phyloP scores from a whole-genome alignment of 2,329 filamentous ascomycete genomes.

The Aspergillus puulaauensis region DNA sequence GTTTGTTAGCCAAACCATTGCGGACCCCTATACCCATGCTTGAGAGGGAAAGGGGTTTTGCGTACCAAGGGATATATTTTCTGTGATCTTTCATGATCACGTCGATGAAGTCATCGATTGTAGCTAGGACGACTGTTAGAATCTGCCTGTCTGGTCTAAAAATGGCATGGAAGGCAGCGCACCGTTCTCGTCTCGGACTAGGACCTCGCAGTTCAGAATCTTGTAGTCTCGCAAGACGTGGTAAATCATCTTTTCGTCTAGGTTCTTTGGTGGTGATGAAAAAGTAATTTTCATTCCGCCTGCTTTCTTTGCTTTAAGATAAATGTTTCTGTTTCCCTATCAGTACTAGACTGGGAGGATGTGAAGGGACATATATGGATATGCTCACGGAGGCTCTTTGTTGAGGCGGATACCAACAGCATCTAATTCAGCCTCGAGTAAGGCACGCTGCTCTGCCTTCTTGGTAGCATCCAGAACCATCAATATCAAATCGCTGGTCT shows the following conservation, averaged over 20 bases:
- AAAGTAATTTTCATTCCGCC: slow-evolving; percentile 99
- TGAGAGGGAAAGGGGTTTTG: neutral
- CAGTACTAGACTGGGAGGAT: neutral
- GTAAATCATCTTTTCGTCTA: slow-evolving; percentile 98
- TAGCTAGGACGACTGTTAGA: slow-evolving; percentile 53
- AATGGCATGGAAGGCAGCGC: slow-evolving; percentile 14
- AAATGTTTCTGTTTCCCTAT: slow-evolving; percentile 72
- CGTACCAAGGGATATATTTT: slow-evolving; percentile 82
- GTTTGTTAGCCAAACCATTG: neutral
- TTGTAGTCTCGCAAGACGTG: slow-evolving; percentile 99
- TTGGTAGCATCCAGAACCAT: slow-evolving; percentile 98
- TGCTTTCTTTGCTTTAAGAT: slow-evolving; percentile 91
- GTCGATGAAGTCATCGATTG: slow-evolving; percentile 97
- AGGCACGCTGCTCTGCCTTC: slow-evolving; percentile 83
- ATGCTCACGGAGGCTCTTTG: slow-evolving; percentile 77
- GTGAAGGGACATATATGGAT: neutral
- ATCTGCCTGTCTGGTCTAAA: neutral
- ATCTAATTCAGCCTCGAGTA: slow-evolving; percentile 90
- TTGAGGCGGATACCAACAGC: slow-evolving; percentile 94
- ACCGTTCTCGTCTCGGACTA: slow-evolving; percentile 88
- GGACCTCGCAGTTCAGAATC: slow-evolving; percentile 94
- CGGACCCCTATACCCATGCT: too few species aligned
- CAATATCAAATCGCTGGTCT: slow-evolving; percentile 91
- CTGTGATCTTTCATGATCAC: slow-evolving; percentile 99
- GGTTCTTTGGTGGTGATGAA: slow-evolving; percentile 77